Conservation (phyloP, 768 basidiomycete genomes). For the Xerocomellus intermedius region DNA sequence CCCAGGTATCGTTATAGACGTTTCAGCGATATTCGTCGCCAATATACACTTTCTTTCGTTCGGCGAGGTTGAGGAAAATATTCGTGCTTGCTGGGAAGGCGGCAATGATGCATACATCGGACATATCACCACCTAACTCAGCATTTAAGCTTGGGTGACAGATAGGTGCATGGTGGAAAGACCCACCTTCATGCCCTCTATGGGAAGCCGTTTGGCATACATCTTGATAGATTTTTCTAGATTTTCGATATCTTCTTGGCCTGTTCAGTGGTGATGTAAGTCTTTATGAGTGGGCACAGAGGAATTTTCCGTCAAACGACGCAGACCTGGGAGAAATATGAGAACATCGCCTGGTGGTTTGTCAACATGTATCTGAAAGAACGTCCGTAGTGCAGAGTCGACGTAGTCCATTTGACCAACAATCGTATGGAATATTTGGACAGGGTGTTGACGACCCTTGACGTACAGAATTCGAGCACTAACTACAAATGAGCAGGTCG, state of each 20-base stretch:
- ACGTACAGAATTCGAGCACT: slow-evolving; percentile 90
- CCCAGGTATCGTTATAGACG: slow-evolving; percentile 95
- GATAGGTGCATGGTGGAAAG: background rate
- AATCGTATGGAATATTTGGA: slow-evolving; percentile 77
- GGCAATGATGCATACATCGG: slow-evolving; percentile 89
- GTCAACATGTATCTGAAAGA: slow-evolving; percentile 89
- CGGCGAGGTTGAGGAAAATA: slow-evolving; percentile 65
- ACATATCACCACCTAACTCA: slow-evolving; percentile 61
- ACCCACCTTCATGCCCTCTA: slow-evolving; percentile 50
- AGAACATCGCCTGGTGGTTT: slow-evolving; percentile 84
- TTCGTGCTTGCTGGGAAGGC: slow-evolving; percentile 70
- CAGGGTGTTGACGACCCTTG: slow-evolving; percentile 90
- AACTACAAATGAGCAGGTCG: slow-evolving; percentile 7
- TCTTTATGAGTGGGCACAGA: background rate
- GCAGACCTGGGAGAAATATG: slow-evolving; percentile 83
- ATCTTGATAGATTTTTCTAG: slow-evolving; percentile 71
- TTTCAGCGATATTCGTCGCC: slow-evolving; percentile 98
- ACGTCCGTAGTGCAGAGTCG: slow-evolving; percentile 86
- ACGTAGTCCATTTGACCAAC: slow-evolving; percentile 78
- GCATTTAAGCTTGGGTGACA: background rate
- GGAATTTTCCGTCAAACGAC: background rate
- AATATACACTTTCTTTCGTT: slow-evolving; percentile 87
- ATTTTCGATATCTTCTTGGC: slow-evolving; percentile 96
- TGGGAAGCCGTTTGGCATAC: slow-evolving; percentile 68
- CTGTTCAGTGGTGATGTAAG: slow-evolving; percentile 35